Conservation (phyloP, 2,329 filamentous ascomycete species). For the Colletotrichum gigasporum region DNA sequence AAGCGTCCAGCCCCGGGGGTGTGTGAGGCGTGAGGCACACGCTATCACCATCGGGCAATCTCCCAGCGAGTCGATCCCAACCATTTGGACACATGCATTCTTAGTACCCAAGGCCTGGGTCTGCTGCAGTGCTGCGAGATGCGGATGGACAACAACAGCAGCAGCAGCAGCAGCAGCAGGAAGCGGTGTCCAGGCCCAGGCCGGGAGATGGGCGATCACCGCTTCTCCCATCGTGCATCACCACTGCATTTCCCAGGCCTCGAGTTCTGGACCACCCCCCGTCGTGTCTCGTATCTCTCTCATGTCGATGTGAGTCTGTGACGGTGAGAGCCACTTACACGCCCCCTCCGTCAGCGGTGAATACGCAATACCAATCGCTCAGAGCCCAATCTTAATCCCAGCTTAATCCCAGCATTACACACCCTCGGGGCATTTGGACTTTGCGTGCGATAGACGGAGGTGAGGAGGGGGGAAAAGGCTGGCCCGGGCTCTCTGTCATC, state of each 20-base stretch:
- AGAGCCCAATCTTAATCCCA: slow-evolving; percentile 4
- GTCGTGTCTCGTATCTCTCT: not conserved
- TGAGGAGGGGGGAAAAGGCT: not conserved
- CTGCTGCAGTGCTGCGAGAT: too few species aligned
- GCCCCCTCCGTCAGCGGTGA: not conserved
- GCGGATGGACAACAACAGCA: not conserved
- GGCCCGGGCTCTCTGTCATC: not conserved
- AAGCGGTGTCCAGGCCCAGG: not conserved
- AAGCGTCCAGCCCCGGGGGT: too few species aligned
- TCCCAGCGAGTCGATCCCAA: slow-evolving; percentile 15
- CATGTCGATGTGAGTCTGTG: slow-evolving; percentile 9
- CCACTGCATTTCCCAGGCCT: too few species aligned
- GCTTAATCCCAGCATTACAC: slow-evolving; percentile 9
- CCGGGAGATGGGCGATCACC: slow-evolving; percentile 16
- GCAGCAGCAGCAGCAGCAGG: slow-evolving; percentile 3
- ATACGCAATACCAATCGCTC: slow-evolving; percentile 6
- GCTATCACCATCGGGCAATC: slow-evolving; percentile 17
- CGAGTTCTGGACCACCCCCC: not conserved
- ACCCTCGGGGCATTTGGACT: not conserved
- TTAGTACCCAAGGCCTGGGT: slow-evolving; percentile 12
- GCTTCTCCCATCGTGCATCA: not conserved
- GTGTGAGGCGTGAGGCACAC: too few species aligned
- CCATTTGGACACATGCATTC: not conserved
- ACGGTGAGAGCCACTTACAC: not conserved
- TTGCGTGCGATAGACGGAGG: not conserved